phyloP scores from a whole-genome alignment of 139 green algal species.

The Gonium pectorale region DNA sequence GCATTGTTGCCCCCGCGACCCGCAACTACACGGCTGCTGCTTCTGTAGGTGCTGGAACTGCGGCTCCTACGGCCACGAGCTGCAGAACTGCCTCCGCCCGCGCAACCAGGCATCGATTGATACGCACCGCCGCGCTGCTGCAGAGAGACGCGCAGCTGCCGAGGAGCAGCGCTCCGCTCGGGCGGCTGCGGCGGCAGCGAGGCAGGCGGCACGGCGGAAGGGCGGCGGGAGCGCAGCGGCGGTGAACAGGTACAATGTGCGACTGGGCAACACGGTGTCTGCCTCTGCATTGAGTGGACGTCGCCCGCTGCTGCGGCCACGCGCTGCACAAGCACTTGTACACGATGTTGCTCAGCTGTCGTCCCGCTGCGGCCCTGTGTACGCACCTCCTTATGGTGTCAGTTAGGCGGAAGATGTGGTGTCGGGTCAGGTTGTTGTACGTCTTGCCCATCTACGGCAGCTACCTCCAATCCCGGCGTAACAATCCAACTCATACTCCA shows the following conservation, averaged over 20 bases:
- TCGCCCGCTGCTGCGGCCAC: not conserved
- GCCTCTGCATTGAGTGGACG: not conserved
- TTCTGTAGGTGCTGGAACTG: constrained; percentile 19
- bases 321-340: not conserved
- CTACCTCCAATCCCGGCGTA: not conserved
- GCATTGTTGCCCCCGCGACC: no score
- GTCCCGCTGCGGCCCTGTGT: not conserved
- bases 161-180: not conserved
- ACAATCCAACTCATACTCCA: no score
- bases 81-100: not conserved
- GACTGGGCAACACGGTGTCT: not conserved
- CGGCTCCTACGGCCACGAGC: constrained; percentile 18
- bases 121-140: not conserved
- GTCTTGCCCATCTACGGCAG: no score
- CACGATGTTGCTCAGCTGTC: not conserved
- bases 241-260: not conserved
- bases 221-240: not conserved
- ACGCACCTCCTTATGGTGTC: no score
- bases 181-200: not conserved
- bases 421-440: no score
- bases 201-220: not conserved
- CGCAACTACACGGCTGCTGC: no score
- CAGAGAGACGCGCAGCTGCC: not conserved
- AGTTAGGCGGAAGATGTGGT: no score
- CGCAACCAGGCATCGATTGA: not conserved